Conservation (phyloP, 169 alveolate species). For the Plasmodium blacklocki region DNA sequence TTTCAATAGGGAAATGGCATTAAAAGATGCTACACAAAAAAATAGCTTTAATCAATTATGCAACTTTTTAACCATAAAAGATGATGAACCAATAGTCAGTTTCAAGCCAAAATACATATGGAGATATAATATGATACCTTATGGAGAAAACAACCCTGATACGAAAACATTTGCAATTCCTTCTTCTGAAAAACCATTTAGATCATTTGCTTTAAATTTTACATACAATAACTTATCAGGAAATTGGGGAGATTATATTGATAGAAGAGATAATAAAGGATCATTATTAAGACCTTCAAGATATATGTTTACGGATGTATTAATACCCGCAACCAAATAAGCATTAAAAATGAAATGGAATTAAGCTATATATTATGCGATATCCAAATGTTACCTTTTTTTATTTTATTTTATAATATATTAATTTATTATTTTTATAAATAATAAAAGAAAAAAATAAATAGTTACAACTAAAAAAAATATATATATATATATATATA, state of each 20-base stretch:
- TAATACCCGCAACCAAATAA: conserved; percentile 87
- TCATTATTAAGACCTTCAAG: conserved; percentile 90
- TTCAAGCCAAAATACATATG: conserved; percentile 77
- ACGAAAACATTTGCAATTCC: conserved; percentile 87
- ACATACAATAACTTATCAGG: conserved; percentile 91
- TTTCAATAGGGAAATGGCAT: conserved; percentile 77
- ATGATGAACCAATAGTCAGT: conserved; percentile 80
- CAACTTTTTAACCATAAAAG: conserved; percentile 73
- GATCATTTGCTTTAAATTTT: conserved; percentile 90
- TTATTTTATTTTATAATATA: neutral
- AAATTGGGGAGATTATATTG: conserved; percentile 91
- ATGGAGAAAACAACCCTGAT: conserved; percentile 89
- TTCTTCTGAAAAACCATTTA: conserved; percentile 87
- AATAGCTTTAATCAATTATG: conserved; percentile 82
- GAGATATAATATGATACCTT: conserved; percentile 89
- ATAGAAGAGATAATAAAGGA: conserved; percentile 90
- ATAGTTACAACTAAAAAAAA: too few relatives aligned
- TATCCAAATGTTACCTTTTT: conserved; percentile 2
- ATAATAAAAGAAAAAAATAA: too few relatives aligned
- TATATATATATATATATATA: too few relatives aligned
- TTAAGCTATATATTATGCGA: neutral
- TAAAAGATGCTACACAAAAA: conserved; percentile 82
- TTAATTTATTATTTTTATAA: neutral
- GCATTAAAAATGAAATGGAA: neutral
- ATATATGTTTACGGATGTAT: conserved; percentile 88